Evolutionary conservation across 2,329 filamentous ascomycete species (phyloP).

Genomic region (Alternaria solani): DNA sequence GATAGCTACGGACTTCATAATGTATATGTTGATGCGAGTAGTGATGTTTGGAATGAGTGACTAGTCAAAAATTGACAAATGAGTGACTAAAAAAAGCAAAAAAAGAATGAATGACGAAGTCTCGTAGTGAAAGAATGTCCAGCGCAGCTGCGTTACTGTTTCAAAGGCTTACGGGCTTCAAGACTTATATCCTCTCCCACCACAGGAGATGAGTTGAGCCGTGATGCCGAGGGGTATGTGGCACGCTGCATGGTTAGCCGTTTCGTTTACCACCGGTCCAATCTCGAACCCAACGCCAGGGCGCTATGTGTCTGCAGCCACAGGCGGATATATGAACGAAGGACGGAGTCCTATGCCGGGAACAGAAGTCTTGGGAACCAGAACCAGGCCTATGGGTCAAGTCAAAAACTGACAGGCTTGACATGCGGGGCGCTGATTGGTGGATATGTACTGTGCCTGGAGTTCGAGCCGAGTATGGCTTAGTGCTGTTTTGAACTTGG

Average conservation of each 20-base stretch:
- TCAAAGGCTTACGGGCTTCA: conserved; percentile 10
- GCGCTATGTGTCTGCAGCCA: conserved; percentile 30
- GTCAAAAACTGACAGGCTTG: conserved; percentile 23
- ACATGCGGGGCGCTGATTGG: conserved; percentile 22
- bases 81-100: conserved; percentile 34
- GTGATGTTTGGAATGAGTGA: conserved; percentile 26
- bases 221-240: conserved; percentile 26
- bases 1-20: conserved; percentile 40
- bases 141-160: conserved; percentile 42
- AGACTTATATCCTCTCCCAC: conserved; percentile 31
- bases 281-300: conserved; percentile 28
- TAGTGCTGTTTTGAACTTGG: conserved; percentile 20
- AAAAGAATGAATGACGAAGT: conserved; percentile 26
- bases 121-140: conserved; percentile 38
- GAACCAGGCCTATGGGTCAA: conserved; percentile 15
- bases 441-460: conserved; percentile 28
- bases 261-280: conserved; percentile 39
- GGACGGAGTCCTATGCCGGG: conserved; percentile 22
- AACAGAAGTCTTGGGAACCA: conserved; percentile 11
- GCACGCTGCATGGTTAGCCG: conserved; percentile 27
- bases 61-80: conserved; percentile 30
- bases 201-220: conserved; percentile 21
- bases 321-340: conserved; percentile 30
- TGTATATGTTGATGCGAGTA: conserved; percentile 7
- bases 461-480: conserved; percentile 15